Conservation (phyloP, 345 rosid genomes). For the Melaleuca quinquenervia region DNA sequence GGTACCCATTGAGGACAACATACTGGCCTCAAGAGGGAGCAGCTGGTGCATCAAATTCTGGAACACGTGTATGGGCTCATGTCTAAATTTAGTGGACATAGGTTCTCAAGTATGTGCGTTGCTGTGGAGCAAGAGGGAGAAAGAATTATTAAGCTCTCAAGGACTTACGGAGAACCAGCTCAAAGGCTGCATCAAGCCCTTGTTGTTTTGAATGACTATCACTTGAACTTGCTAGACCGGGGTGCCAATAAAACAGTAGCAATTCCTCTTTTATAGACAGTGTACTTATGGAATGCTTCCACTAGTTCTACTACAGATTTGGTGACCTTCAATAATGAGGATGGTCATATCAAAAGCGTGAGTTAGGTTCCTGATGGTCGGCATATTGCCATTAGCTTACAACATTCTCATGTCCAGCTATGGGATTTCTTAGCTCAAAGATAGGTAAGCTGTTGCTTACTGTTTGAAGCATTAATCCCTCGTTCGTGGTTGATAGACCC, state of each 20-base stretch:
- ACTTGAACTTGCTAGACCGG: constrained; percentile 42
- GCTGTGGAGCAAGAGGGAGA: too few species aligned
- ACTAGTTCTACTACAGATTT: constrained; percentile 31
- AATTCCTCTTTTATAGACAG: constrained; percentile 22
- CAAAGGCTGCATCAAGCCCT: constrained; percentile 47
- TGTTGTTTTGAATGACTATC: constrained; percentile 30
- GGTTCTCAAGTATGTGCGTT: too few species aligned
- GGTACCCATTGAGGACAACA: too few species aligned
- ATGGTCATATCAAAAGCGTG: constrained; percentile 43
- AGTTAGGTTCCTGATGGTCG: constrained; percentile 44
- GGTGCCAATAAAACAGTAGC: constrained; percentile 34
- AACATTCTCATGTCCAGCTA: constrained; percentile 37
- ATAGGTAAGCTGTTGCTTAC: neutral
- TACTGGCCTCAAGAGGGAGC: too few species aligned
- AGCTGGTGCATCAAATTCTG: too few species aligned
- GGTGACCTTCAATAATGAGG: constrained; percentile 31
- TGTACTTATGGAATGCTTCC: constrained; percentile 45
- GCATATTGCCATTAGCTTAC: constrained; percentile 33
- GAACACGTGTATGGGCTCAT: too few species aligned
- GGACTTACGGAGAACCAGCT: too few species aligned
- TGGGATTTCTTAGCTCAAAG: neutral
- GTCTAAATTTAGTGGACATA: too few species aligned
- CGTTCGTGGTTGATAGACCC: neutral
- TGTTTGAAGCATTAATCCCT: neutral
- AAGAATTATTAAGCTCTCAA: too few species aligned